These are phyloP conservation scores for Ceratocystis albifundus DNA, from an alignment of 2,329 filamentous ascomycete genomes.

Conservation along the genomic window DNA sequence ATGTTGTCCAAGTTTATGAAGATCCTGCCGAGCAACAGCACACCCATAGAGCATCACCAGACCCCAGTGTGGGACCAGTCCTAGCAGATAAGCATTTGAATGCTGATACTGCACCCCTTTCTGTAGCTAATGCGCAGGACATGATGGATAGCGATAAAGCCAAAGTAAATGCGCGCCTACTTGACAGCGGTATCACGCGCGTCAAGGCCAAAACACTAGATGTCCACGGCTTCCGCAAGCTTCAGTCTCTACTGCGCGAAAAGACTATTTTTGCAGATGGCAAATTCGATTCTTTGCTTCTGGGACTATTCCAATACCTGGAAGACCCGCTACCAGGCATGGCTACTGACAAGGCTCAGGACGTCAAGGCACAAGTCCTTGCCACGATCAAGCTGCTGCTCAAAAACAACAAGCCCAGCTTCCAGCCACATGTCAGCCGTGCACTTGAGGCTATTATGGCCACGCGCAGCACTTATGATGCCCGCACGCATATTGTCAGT, in stretches of 20 bases:
- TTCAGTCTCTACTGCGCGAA: conserved; percentile 63
- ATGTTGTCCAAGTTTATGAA: conserved; percentile 46
- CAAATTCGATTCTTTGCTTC: conserved; percentile 55
- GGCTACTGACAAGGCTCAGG: conserved; percentile 53
- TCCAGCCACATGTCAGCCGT: conserved; percentile 54
- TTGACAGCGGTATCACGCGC: conserved; percentile 63
- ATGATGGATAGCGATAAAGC: conserved; percentile 35
- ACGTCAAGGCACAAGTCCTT: conserved; percentile 63
- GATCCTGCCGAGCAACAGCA: conserved; percentile 40
- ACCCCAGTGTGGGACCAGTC: conserved; percentile 39
- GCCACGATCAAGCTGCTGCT: conserved; percentile 63
- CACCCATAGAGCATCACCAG: conserved; percentile 26
- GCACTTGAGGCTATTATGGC: conserved; percentile 56
- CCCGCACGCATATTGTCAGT: conserved; percentile 57
- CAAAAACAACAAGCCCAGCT: conserved; percentile 52
- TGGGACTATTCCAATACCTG: conserved; percentile 60
- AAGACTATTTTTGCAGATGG: conserved; percentile 53
- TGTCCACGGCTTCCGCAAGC: conserved; percentile 66
- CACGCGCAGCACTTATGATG: conserved; percentile 55
- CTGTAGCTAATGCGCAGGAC: conserved; percentile 1
- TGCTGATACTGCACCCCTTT: conserved; percentile 34
- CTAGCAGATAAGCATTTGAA: conserved; percentile 51
- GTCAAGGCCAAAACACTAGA: conserved; percentile 62
- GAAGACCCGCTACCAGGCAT: conserved; percentile 47
- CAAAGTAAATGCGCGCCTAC: conserved; percentile 48